Conservation (phyloP, 2,329 filamentous ascomycete species). For the Trichoderma afroharzianum region DNA sequence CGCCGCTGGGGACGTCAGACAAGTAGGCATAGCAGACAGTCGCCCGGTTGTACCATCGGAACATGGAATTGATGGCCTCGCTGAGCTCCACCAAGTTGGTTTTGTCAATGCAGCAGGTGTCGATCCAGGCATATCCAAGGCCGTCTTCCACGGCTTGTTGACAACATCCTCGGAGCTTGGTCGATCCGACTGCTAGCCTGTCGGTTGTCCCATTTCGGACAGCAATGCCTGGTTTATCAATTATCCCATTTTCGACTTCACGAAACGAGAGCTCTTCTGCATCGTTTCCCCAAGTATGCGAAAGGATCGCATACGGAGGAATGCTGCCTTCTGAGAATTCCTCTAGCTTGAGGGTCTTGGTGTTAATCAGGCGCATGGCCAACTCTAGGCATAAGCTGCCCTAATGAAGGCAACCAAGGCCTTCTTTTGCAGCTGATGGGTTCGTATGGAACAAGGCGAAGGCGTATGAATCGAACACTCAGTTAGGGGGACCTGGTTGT, state of each 20-base stretch:
- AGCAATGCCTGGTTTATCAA: not conserved
- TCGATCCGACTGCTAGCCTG: too few species aligned
- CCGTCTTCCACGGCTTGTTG: constrained; percentile 20
- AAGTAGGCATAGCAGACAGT: constrained; percentile 20
- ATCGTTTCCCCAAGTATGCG: constrained; percentile 29
- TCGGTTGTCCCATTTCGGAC: too few species aligned
- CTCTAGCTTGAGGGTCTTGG: too few species aligned
- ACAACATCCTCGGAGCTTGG: constrained; percentile 2
- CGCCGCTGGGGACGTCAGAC: constrained; percentile 10
- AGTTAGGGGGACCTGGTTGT: too few species aligned
- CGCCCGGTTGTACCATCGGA: constrained; percentile 17
- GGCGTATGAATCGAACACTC: too few species aligned
- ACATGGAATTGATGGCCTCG: constrained; percentile 24
- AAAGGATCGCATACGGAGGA: constrained; percentile 31
- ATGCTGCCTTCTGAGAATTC: too few species aligned
- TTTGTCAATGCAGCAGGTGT: constrained; percentile 23
- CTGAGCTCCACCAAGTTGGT: constrained; percentile 17
- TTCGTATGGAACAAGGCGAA: too few species aligned
- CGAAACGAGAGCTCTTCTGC: not conserved
- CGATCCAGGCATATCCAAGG: constrained; percentile 21
- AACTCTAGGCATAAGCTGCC: too few species aligned
- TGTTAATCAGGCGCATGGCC: too few species aligned
- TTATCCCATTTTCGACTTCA: not conserved
- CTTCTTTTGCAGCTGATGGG: too few species aligned
- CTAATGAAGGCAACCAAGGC: too few species aligned